These are phyloP conservation scores for Pholiota adiposa DNA, from an alignment of 1,284 basidiomycete species.

Conservation along the genomic window DNA sequence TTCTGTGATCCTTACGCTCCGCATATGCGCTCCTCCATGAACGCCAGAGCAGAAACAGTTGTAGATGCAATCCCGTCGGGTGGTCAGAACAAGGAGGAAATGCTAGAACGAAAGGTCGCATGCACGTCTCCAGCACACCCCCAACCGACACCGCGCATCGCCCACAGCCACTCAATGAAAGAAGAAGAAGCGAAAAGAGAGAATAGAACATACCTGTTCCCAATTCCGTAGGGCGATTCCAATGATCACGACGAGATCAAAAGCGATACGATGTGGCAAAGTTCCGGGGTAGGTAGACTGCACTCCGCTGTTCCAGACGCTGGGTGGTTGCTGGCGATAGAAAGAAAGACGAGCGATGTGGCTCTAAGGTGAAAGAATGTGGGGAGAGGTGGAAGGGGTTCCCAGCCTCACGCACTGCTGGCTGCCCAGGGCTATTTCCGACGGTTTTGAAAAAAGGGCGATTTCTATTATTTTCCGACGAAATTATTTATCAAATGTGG, in stretches of 20 bases:
- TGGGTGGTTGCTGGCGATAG: background rate
- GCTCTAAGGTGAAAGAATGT: background rate
- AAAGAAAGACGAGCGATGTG: background rate
- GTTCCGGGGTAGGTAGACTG: background rate
- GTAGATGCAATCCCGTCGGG: background rate
- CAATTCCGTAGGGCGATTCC: constrained; percentile 3
- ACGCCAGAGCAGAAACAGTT: background rate
- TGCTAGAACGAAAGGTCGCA: background rate
- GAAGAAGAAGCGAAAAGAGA: background rate
- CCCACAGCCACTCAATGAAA: background rate
- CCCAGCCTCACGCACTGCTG: constrained; percentile 8
- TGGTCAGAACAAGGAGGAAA: background rate
- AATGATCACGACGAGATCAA: constrained; percentile 10
- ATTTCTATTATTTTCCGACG: background rate
- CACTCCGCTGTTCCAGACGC: background rate
- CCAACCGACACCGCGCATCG: background rate
- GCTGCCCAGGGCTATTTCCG: constrained; percentile 6
- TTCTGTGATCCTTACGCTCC: background rate
- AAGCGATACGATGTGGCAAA: constrained; percentile 3
- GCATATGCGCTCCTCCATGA: background rate
- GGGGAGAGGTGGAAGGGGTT: background rate
- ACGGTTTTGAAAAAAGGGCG: background rate
- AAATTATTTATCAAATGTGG: constrained; percentile 1
- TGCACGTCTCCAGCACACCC: background rate
- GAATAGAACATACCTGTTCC: constrained; percentile 6